phyloP scores from a whole-genome alignment of 2,329 filamentous ascomycete species.

The Verticillium dahliae region DNA sequence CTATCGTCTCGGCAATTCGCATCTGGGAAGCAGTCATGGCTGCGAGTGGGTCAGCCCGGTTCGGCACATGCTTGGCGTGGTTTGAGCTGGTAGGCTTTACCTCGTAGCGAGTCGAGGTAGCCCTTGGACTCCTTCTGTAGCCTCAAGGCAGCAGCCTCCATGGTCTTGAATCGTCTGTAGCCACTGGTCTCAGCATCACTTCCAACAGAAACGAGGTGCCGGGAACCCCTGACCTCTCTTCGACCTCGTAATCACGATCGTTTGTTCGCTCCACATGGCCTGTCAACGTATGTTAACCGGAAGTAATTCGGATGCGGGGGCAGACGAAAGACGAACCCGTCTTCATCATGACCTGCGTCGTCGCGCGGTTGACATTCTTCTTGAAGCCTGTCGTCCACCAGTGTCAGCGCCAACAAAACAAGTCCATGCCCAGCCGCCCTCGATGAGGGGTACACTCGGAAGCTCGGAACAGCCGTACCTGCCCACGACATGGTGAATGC shows the following conservation, averaged over 20 bases:
- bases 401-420: neutral
- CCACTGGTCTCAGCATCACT: neutral
- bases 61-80: constrained; percentile 7
- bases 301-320: neutral
- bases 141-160: constrained; percentile 88
- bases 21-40: constrained; percentile 99
- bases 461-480: constrained; percentile 23
- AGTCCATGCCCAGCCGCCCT: neutral
- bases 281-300: constrained; percentile 17
- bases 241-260: constrained; percentile 97
- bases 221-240: constrained; percentile 61
- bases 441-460: constrained; percentile 2
- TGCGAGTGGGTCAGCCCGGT: constrained; percentile 22
- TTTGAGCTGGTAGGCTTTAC: constrained; percentile 30
- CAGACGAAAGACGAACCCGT: constrained; percentile 53
- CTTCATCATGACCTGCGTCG: constrained; percentile 99
- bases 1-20: constrained; percentile 98
- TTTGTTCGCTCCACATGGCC: constrained; percentile 98
- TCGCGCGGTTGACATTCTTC: constrained; percentile 97
- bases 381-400: constrained; percentile 37
- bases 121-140: constrained; percentile 98
- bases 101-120: constrained; percentile 90
- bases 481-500: constrained; percentile 38
- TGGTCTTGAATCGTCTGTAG: constrained; percentile 83
- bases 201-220: too few species aligned